Conservation (phyloP, 345 rosid genomes). For the Orychophragmus violaceus region DNA sequence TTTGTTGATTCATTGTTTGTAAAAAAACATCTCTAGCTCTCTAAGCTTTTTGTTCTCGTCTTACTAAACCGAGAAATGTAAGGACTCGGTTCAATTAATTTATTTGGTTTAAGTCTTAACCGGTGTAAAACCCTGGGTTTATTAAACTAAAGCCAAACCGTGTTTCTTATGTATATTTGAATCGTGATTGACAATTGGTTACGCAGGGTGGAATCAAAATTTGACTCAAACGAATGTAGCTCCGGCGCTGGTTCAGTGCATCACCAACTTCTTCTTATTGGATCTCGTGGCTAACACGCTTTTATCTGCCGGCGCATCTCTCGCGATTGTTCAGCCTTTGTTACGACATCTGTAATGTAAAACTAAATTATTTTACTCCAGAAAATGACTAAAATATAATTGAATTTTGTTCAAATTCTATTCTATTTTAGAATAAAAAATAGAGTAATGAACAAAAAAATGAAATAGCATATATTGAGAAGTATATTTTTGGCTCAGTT, state of each 20-base stretch:
- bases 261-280: conserved; percentile 89
- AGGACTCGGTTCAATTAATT: not conserved
- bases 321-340: conserved; percentile 94
- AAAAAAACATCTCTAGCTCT: conserved; percentile 2
- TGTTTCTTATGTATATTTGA: not conserved
- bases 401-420: too few relatives aligned
- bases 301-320: conserved; percentile 83
- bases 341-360: too few relatives aligned
- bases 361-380: too few relatives aligned
- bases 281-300: conserved; percentile 85
- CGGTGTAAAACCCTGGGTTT: too few relatives aligned
- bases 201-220: conserved; percentile 16
- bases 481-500: too few relatives aligned
- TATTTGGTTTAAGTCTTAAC: not conserved
- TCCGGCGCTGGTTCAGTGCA: conserved; percentile 71
- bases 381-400: too few relatives aligned
- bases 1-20: conserved; percentile 14
- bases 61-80: not conserved
- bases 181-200: not conserved
- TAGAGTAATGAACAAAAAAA: too few relatives aligned
- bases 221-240: too few relatives aligned
- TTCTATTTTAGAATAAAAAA: too few relatives aligned
- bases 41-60: not conserved
- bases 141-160: not conserved
- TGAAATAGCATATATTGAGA: too few relatives aligned